Evolutionary conservation across 257 asterid genomes (phyloP).

Genomic region (Gardenia jasminoides): DNA sequence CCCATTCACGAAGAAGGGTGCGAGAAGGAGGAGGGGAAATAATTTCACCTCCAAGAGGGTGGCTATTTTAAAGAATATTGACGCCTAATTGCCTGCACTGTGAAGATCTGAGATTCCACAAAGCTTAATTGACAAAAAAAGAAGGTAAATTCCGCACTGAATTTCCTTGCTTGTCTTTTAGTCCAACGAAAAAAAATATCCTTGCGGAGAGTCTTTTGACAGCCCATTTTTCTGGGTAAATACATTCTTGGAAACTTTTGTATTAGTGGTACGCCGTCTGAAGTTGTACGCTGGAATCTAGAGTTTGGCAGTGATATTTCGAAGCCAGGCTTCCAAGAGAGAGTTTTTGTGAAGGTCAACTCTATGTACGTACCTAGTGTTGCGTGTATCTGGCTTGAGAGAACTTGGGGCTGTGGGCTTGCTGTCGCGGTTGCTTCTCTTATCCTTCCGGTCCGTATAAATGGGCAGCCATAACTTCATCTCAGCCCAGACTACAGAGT

Average conservation of each 20-base stretch:
- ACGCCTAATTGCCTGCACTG: no score
- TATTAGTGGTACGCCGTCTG: no score
- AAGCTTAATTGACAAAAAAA: no score
- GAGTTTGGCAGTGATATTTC: background rate
- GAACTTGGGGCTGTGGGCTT: background rate
- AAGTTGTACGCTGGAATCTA: background rate
- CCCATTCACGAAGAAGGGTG: constrained; percentile 29
- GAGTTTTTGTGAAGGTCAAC: background rate
- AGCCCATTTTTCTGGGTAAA: no score
- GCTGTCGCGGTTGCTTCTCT: background rate
- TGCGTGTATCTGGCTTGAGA: background rate
- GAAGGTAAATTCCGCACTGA: no score
- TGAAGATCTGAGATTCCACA: no score
- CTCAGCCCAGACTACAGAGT: background rate
- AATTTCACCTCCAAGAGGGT: background rate
- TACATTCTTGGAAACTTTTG: no score
- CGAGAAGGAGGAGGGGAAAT: background rate
- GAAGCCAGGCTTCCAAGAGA: background rate
- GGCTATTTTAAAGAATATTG: no score
- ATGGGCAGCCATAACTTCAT: constrained; percentile 10
- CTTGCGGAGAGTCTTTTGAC: background rate
- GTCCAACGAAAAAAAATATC: background rate
- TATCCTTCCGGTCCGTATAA: background rate
- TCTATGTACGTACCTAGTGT: background rate
- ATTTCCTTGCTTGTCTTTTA: background rate